Percentiles rank a stretch among this genome's conserved stretches.
phyloP scores from a whole-genome alignment of 2,329 filamentous ascomycete species.

The Epichloe elymi region DNA sequence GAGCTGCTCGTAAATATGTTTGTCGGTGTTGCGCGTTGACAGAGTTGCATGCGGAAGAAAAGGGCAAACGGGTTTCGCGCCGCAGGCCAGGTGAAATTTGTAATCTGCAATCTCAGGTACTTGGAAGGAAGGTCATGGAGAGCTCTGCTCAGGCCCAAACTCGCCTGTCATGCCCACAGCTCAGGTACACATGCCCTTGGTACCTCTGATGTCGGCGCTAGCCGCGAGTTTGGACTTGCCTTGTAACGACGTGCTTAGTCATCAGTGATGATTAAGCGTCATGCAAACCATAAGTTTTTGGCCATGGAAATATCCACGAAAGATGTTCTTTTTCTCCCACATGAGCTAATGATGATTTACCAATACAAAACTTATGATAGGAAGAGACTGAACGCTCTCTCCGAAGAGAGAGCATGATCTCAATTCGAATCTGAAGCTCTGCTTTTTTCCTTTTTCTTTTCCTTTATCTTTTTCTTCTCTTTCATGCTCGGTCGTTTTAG shows the following conservation, averaged over 20 bases:
- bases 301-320: neutral
- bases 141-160: neutral
- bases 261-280: neutral
- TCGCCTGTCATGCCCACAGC: no score
- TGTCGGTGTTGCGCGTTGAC: neutral
- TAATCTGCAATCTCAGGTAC: neutral
- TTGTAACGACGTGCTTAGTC: neutral
- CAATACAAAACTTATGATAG: conserved; percentile 45
- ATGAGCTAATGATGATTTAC: conserved; percentile 49
- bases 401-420: conserved; percentile 44
- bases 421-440: conserved; percentile 49
- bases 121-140: neutral
- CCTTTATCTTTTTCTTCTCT: neutral
- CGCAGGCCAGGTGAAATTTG: neutral
- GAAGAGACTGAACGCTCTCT: conserved; percentile 53
- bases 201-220: neutral
- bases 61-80: neutral
- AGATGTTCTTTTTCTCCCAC: conserved; percentile 15
- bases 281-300: neutral
- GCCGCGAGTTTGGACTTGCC: neutral
- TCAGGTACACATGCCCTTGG: neutral
- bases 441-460: neutral
- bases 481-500: no score
- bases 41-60: conserved; percentile 1
- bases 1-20: neutral